Conservation (phyloP, 1,139 yeast genomes). For the Sugiyamaella castrensis region DNA sequence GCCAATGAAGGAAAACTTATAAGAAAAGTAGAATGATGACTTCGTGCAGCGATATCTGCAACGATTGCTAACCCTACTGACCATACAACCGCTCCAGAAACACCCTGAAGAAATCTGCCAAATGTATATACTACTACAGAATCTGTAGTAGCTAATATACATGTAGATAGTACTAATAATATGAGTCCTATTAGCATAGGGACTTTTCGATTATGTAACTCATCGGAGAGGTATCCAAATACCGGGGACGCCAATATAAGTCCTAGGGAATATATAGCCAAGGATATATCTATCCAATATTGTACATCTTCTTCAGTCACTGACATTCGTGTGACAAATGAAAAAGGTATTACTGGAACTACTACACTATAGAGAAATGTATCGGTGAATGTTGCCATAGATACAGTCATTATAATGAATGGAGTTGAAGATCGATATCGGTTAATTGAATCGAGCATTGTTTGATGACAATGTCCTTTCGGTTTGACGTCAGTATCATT, state of each 20-base stretch:
- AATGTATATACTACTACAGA: conserved; percentile 31
- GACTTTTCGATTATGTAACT: conserved; percentile 27
- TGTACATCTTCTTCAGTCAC: conserved; percentile 31
- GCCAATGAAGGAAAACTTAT: conserved; percentile 38
- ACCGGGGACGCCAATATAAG: conserved; percentile 33
- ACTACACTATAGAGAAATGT: conserved; percentile 36
- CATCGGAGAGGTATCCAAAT: conserved; percentile 36
- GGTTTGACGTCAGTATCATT: too few relatives aligned
- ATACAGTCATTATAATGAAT: conserved; percentile 24
- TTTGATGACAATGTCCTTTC: neutral
- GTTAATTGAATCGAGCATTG: neutral
- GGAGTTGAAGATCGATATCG: neutral
- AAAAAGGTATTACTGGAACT: conserved; percentile 39
- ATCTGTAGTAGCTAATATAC: conserved; percentile 31
- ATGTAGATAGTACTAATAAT: conserved; percentile 34
- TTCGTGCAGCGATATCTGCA: conserved; percentile 33
- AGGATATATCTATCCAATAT: conserved; percentile 30
- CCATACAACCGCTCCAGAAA: conserved; percentile 39
- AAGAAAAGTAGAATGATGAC: conserved; percentile 27
- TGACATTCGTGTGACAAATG: conserved; percentile 33
- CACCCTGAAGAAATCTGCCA: conserved; percentile 38
- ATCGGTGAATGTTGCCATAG: conserved; percentile 37
- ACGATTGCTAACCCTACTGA: conserved; percentile 39
- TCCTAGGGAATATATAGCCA: conserved; percentile 39
- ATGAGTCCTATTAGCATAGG: conserved; percentile 37